These are phyloP conservation scores for Chlorella sp. DNA, from an alignment of 139 green algal species.

Conservation along the genomic window DNA sequence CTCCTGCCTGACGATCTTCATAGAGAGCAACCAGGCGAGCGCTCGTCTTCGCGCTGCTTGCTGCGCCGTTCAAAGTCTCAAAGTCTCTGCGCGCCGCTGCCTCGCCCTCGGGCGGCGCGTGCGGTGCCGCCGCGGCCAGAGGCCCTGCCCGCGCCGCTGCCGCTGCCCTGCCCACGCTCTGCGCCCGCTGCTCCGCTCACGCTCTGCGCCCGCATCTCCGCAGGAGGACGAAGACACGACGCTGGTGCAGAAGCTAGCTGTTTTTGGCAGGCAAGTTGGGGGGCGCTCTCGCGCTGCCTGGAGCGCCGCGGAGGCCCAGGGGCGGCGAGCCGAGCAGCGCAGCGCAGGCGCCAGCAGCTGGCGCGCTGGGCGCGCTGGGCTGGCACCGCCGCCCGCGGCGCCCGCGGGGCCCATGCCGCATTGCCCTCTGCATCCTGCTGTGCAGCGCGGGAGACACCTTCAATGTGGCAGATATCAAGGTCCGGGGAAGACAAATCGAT, in stretches of 20 bases:
- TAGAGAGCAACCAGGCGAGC: slow-evolving; percentile 59
- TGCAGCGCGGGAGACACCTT: slow-evolving; percentile 56
- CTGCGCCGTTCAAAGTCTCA: background rate
- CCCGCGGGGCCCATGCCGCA: background rate
- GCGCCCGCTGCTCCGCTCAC: too few species aligned
- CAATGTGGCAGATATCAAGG: slow-evolving; percentile 79
- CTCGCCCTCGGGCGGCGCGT: background rate
- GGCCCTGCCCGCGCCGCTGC: background rate
- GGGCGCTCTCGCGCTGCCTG: background rate
- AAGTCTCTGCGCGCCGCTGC: background rate
- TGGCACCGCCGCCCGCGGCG: background rate
- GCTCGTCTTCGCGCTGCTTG: background rate
- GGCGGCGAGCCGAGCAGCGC: background rate
- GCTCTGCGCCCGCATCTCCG: too few species aligned
- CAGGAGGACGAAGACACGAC: slow-evolving; percentile 71
- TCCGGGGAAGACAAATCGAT: too few species aligned
- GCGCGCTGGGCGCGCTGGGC: background rate
- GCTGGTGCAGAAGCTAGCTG: slow-evolving; percentile 61
- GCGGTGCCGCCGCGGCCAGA: background rate
- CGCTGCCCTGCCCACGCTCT: background rate
- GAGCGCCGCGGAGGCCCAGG: background rate
- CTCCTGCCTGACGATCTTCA: slow-evolving; percentile 66
- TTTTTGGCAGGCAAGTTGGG: slow-evolving; percentile 50
- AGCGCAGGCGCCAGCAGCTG: background rate
- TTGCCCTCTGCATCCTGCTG: background rate